A percentile compares a stretch with the other conserved stretches of the same genome.
These are phyloP conservation scores for Plectosphaerella cucumerina DNA, from an alignment of 2,329 filamentous ascomycete genomes.

Conservation along the genomic window DNA sequence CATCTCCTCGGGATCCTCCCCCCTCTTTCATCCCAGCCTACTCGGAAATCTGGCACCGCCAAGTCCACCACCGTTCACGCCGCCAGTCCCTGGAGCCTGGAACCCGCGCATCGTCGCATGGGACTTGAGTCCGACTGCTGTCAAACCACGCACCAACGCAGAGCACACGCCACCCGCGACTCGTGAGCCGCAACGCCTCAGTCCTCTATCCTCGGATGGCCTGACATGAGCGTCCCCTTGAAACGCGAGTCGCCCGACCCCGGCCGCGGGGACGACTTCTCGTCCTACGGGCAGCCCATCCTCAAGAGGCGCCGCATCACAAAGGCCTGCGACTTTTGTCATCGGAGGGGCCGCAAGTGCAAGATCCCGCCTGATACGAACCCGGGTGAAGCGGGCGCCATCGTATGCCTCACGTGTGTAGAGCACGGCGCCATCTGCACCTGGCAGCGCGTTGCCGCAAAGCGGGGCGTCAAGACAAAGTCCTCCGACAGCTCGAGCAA, in stretches of 20 bases:
- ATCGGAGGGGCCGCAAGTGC: constrained; percentile 13
- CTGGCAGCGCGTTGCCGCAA: constrained; percentile 11
- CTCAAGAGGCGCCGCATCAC: constrained; percentile 13
- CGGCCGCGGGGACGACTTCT: not conserved
- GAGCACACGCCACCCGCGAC: no score
- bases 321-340: constrained; percentile 14
- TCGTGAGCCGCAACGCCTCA: no score
- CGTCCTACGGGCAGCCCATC: not conserved
- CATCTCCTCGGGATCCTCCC: no score
- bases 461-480: constrained; percentile 13
- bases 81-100: no score
- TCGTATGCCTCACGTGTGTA: constrained; percentile 11
- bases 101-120: no score
- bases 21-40: not conserved
- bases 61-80: no score
- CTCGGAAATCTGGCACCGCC: not conserved
- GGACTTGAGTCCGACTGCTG: no score
- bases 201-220: not conserved
- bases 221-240: not conserved
- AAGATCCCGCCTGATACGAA: constrained; percentile 8
- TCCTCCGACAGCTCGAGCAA: constrained; percentile 3
- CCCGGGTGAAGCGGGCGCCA: not conserved
- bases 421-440: constrained; percentile 13
- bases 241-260: constrained; percentile 1
- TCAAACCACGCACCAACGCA: no score